These are phyloP conservation scores for Raphanus sativus DNA, from an alignment of 345 rosid genomes.

Conservation along the genomic window DNA sequence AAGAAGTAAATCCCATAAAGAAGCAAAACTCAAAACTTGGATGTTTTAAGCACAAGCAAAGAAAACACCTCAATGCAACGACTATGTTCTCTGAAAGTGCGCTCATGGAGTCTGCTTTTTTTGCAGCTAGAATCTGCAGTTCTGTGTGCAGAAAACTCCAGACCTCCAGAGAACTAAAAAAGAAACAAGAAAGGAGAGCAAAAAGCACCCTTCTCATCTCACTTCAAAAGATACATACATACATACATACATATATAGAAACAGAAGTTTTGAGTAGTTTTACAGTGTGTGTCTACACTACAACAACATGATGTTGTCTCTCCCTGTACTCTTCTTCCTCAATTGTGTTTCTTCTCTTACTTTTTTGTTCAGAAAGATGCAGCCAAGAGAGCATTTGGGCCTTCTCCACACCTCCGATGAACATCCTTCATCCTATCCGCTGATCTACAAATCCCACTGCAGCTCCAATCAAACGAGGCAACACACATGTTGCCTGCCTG, in stretches of 20 bases:
- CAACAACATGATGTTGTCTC: slow-evolving; percentile 12
- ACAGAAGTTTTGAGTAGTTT: not conserved
- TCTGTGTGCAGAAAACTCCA: slow-evolving; percentile 6
- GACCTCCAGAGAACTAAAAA: not conserved
- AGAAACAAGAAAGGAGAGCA: slow-evolving; percentile 32
- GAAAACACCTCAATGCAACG: not conserved
- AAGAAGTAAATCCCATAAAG: not conserved
- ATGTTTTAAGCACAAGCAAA: not conserved
- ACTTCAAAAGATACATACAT: slow-evolving; percentile 16
- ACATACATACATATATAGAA: slow-evolving; percentile 33
- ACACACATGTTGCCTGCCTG: slow-evolving; percentile 89
- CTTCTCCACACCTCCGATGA: slow-evolving; percentile 89
- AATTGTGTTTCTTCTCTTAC: slow-evolving; percentile 1
- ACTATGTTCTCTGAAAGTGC: not conserved
- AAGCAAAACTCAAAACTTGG: not conserved
- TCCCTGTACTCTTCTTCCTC: slow-evolving; percentile 24
- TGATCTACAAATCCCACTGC: slow-evolving; percentile 88
- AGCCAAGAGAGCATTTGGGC: slow-evolving; percentile 69
- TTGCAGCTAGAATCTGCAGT: slow-evolving; percentile 21
- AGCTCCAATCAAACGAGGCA: slow-evolving; percentile 92
- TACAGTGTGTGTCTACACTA: slow-evolving; percentile 32
- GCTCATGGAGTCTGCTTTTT: not conserved
- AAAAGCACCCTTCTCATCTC: slow-evolving; percentile 39
- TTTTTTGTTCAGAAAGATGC: slow-evolving; percentile 54
- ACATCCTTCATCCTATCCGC: slow-evolving; percentile 86